Percentiles rank a stretch among this genome's conserved stretches.
phyloP scores from a whole-genome alignment of 371 early-diverging fungal genomes.

The Syncephalastrum sp. region DNA sequence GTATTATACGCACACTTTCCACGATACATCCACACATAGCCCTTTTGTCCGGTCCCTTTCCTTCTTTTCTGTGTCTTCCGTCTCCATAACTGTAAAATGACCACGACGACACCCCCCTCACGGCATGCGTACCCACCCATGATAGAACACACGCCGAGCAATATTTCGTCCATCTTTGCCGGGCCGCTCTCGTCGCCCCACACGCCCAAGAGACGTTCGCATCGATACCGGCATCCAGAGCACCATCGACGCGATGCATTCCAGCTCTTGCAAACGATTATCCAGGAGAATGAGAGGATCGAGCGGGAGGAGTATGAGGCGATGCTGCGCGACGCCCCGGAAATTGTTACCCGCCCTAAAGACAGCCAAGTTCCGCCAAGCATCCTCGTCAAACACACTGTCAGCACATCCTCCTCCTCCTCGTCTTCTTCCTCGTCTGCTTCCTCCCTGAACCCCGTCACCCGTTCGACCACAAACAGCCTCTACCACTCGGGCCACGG shows the following conservation, averaged over 20 bases:
- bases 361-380: constrained; percentile 13
- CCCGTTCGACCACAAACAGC: constrained; percentile 2
- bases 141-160: too few species aligned
- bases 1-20: too few species aligned
- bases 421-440: constrained; percentile 7
- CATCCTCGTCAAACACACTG: constrained; percentile 17
- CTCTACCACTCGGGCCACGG: constrained; percentile 2
- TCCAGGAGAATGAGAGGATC: constrained; percentile 34
- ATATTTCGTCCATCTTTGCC: too few species aligned
- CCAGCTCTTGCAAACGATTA: constrained; percentile 33
- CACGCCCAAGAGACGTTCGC: too few species aligned
- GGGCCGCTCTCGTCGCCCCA: too few species aligned
- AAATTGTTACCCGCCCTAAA: constrained; percentile 12
- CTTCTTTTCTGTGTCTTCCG: too few species aligned
- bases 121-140: too few species aligned
- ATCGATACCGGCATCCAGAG: constrained; percentile 21
- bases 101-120: too few species aligned
- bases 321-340: constrained; percentile 26
- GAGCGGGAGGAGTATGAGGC: constrained; percentile 33
- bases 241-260: constrained; percentile 35
- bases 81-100: too few species aligned
- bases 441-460: not conserved
- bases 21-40: too few species aligned
- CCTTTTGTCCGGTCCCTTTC: too few species aligned
- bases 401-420: too few species aligned